A percentile compares a stretch with the other conserved stretches of the same genome.
phyloP scores from a whole-genome alignment of 495 filamentous ascomycete species.

The Hypoxylon trugodes region DNA sequence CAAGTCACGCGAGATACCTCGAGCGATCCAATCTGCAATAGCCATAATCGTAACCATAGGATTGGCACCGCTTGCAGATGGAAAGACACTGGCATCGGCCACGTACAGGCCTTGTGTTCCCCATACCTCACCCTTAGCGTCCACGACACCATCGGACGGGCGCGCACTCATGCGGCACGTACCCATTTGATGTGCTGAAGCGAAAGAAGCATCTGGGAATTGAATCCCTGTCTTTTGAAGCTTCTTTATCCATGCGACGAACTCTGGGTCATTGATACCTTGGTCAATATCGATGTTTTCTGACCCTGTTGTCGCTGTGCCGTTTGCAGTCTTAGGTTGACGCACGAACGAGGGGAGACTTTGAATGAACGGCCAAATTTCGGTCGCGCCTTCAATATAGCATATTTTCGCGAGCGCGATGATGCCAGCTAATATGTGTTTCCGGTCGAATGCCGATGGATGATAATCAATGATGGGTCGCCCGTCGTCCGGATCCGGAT shows the following conservation, averaged over 20 bases:
- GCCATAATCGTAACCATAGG: conserved; percentile 95
- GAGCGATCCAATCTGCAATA: conserved; percentile 71
- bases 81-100: conserved; percentile 88
- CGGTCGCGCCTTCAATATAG: conserved; percentile 77
- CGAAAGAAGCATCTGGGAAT: conserved; percentile 57
- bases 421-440: conserved; percentile 74
- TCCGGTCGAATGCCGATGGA: conserved; percentile 72
- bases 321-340: conserved; percentile 16
- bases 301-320: conserved; percentile 21
- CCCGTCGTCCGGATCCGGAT: conserved; percentile 74
- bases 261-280: conserved; percentile 71
- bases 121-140: conserved; percentile 79
- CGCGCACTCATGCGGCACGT: conserved; percentile 79
- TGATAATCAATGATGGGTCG: conserved; percentile 71
- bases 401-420: conserved; percentile 76
- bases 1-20: conserved; percentile 58
- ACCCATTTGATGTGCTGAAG: conserved; percentile 89
- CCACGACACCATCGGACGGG: conserved; percentile 73
- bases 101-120: conserved; percentile 77
- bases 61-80: conserved; percentile 89
- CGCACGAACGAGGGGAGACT: conserved; percentile 75
- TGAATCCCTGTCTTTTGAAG: conserved; percentile 60
- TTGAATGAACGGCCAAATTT: conserved; percentile 71
- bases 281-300: conserved; percentile 44
- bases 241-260: conserved; percentile 72